phyloP scores from a whole-genome alignment of 1,139 yeast species.

The Groenewaldozyma auringiensis region DNA sequence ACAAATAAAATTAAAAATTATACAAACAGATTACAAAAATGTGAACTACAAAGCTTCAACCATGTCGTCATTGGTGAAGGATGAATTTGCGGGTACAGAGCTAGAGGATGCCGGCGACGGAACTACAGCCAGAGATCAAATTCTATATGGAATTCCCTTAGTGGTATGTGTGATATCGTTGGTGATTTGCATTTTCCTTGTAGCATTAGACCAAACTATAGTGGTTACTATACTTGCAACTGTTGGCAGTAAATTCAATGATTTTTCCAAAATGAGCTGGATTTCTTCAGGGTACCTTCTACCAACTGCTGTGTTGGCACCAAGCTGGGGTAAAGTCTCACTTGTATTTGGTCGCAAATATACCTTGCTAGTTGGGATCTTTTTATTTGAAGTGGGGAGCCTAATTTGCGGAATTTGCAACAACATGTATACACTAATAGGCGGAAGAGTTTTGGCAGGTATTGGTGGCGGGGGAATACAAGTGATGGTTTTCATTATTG shows the following conservation, averaged over 20 bases:
- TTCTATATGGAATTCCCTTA: slow-evolving; percentile 40
- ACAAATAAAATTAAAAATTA: too few relatives aligned
- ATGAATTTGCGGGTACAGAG: neutral
- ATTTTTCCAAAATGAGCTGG: slow-evolving; percentile 55
- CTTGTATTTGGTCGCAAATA: slow-evolving; percentile 55
- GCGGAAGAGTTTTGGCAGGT: slow-evolving; percentile 66
- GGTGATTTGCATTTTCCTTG: slow-evolving; percentile 44
- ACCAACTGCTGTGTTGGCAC: slow-evolving; percentile 53
- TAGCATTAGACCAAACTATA: slow-evolving; percentile 64
- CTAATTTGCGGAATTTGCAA: slow-evolving; percentile 50
- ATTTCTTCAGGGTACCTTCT: slow-evolving; percentile 51
- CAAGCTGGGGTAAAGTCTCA: slow-evolving; percentile 56
- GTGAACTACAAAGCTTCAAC: neutral
- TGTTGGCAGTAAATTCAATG: slow-evolving; percentile 48
- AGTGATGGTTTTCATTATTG: slow-evolving; percentile 50
- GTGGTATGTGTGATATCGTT: slow-evolving; percentile 40
- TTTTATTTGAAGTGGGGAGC: slow-evolving; percentile 57
- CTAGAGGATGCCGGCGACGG: slow-evolving; percentile 19
- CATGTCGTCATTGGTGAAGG: neutral
- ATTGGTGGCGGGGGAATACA: slow-evolving; percentile 68
- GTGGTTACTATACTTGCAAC: slow-evolving; percentile 50
- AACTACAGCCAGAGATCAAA: slow-evolving; percentile 23
- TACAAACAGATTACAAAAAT: too few relatives aligned
- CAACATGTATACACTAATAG: slow-evolving; percentile 55
- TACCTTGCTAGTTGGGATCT: slow-evolving; percentile 43